These are phyloP conservation scores for Linnemannia exigua DNA, from an alignment of 192 early-diverging fungal species.

Conservation along the genomic window DNA sequence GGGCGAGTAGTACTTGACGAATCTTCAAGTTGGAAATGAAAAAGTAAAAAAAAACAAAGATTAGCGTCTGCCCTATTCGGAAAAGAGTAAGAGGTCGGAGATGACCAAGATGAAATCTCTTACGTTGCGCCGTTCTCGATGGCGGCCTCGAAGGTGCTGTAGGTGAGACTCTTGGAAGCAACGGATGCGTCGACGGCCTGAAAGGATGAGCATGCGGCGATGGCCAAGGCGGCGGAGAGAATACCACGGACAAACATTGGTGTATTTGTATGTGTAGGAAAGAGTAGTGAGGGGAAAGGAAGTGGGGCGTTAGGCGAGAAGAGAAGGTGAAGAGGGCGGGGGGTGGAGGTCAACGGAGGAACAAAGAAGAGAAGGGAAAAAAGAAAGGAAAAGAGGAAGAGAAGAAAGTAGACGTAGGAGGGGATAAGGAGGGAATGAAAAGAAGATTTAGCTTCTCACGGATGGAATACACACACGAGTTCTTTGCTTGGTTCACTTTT, in stretches of 20 bases:
- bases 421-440: not conserved
- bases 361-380: not conserved
- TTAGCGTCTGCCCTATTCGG: too few relatives aligned
- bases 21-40: constrained; percentile 32
- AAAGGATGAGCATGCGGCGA: constrained; percentile 35
- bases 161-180: constrained; percentile 25
- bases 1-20: constrained; percentile 91
- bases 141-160: constrained; percentile 20
- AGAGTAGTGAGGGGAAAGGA: not conserved
- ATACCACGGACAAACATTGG: constrained; percentile 45
- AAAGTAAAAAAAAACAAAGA: not conserved
- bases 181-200: constrained; percentile 30
- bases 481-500: not conserved
- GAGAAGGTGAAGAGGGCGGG: not conserved
- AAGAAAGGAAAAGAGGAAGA: constrained; percentile 1
- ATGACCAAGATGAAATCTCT: not conserved
- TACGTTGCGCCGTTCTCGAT: constrained; percentile 51
- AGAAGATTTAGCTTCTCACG: not conserved
- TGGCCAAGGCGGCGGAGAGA: constrained; percentile 40
- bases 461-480: constrained; percentile 7
- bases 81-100: too few relatives aligned
- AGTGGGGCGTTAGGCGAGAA: not conserved
- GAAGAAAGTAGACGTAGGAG: not conserved
- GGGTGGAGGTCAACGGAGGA: not conserved
- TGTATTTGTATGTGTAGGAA: not conserved